Percentiles rank a stretch among this genome's conserved stretches.
Evolutionary conservation across 2,329 filamentous ascomycete genomes (phyloP).

Genomic region (Trichoderma hamatum): DNA sequence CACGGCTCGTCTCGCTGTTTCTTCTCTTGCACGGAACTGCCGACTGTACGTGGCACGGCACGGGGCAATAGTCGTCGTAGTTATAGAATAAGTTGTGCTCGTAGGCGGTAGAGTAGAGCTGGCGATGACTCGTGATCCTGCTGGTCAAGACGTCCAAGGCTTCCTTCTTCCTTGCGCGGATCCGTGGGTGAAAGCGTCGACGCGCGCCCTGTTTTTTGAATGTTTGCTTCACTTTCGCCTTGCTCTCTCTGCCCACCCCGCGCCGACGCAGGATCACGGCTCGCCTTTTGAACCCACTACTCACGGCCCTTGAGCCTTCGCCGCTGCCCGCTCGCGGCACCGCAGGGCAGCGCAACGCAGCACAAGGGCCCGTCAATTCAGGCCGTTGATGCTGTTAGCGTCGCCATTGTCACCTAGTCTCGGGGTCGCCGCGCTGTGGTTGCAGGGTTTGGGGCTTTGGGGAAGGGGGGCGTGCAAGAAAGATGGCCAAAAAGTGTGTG

Average conservation of each 20-base stretch:
- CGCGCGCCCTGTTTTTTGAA: neutral
- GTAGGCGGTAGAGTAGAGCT: neutral
- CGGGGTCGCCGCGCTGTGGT: slow-evolving; percentile 24
- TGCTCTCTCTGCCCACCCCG: neutral
- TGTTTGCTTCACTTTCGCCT: neutral
- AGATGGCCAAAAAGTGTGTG: neutral
- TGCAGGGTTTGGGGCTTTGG: slow-evolving; percentile 18
- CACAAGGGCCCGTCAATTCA: slow-evolving; percentile 16
- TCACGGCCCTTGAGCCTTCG: slow-evolving; percentile 3
- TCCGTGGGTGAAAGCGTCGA: neutral
- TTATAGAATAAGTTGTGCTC: neutral
- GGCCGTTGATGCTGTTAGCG: slow-evolving; percentile 24
- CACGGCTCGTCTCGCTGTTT: neutral
- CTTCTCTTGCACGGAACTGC: slow-evolving; percentile 5
- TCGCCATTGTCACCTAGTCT: slow-evolving; percentile 26
- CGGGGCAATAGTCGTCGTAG: neutral
- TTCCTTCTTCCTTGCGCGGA: neutral
- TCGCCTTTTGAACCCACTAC: slow-evolving; percentile 23
- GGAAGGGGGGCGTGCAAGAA: slow-evolving; percentile 9
- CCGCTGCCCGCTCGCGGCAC: slow-evolving; percentile 3
- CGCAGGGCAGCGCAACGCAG: slow-evolving; percentile 18
- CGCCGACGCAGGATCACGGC: slow-evolving; percentile 11
- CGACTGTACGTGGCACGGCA: slow-evolving; percentile 17
- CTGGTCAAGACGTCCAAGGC: neutral
- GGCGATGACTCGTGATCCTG: neutral